Evolutionary conservation across 2,329 filamentous ascomycete species (phyloP).

Genomic region (Teratosphaeria zuluensis): DNA sequence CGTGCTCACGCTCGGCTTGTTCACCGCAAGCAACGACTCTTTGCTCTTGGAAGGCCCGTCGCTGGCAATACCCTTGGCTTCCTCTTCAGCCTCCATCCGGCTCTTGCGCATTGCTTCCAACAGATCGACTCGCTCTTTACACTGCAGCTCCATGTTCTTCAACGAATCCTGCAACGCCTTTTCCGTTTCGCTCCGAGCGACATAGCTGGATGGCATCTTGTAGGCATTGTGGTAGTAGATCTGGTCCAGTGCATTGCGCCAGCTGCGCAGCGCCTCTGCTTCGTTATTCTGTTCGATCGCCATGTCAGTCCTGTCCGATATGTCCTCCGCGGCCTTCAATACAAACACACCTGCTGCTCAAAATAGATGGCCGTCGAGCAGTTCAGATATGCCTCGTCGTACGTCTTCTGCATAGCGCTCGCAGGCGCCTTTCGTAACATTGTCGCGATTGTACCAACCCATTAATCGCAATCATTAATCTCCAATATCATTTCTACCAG

Average conservation of each 20-base stretch:
- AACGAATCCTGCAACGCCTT: conserved; percentile 72
- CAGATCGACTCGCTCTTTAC: conserved; percentile 84
- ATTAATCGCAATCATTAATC: neutral
- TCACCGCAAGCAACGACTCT: conserved; percentile 14
- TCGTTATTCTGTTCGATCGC: conserved; percentile 67
- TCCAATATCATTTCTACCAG: neutral
- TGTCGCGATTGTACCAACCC: neutral
- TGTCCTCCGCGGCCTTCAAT: neutral
- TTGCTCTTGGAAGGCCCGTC: conserved; percentile 13
- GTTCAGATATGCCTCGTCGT: conserved; percentile 90
- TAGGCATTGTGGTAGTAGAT: conserved; percentile 81
- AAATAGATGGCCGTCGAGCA: conserved; percentile 96
- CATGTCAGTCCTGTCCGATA: neutral
- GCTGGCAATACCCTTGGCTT: conserved; percentile 18
- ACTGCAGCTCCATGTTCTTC: conserved; percentile 75
- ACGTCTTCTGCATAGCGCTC: conserved; percentile 85
- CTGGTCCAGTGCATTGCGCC: conserved; percentile 78
- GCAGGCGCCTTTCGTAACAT: conserved; percentile 38
- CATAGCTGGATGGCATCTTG: conserved; percentile 58
- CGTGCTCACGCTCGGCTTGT: conserved; percentile 2
- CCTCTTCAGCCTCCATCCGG: conserved; percentile 43
- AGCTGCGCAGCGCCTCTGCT: conserved; percentile 78
- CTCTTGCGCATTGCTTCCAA: conserved; percentile 69
- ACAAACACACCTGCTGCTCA: conserved; percentile 64
- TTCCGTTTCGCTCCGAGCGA: conserved; percentile 71